A percentile compares a stretch with the other conserved stretches of the same genome.
These are phyloP conservation scores for Tuber aestivum DNA, from an alignment of 495 filamentous ascomycete species.

Conservation along the genomic window DNA sequence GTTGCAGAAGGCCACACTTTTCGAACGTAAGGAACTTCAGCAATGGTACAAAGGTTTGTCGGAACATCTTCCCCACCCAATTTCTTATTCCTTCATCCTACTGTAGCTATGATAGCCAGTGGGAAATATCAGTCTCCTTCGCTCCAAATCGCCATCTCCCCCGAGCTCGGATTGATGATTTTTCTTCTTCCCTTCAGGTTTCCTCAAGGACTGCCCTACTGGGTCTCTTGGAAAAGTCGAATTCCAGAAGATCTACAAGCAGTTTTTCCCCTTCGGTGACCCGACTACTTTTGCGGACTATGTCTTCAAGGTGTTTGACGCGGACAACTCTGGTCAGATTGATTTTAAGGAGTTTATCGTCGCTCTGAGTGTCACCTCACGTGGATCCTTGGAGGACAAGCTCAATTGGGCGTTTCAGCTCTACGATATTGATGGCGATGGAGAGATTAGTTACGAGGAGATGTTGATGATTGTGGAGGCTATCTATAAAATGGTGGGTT, in stretches of 20 bases:
- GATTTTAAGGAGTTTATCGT: conserved; percentile 99
- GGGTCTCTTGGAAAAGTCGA: conserved; percentile 95
- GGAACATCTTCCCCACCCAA: neutral
- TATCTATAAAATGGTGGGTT: conserved; percentile 96
- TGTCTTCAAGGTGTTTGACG: conserved; percentile 98
- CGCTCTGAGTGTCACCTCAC: conserved; percentile 89
- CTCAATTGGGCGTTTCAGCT: conserved; percentile 99
- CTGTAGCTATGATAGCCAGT: neutral
- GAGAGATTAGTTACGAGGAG: conserved; percentile 97
- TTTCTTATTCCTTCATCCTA: neutral
- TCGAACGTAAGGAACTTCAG: conserved; percentile 99
- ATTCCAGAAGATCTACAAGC: conserved; percentile 98
- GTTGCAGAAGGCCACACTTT: conserved; percentile 92
- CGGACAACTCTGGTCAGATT: conserved; percentile 92
- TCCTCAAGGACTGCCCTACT: conserved; percentile 94
- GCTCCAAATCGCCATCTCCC: neutral
- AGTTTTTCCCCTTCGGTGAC: conserved; percentile 98
- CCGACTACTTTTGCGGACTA: conserved; percentile 96
- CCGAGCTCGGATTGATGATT: conserved; percentile 5
- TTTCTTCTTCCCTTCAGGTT: conserved; percentile 61
- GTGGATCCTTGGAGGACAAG: conserved; percentile 99
- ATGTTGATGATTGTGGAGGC: conserved; percentile 98
- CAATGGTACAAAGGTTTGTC: conserved; percentile 97
- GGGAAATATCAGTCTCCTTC: neutral
- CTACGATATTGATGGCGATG: conserved; percentile 98